phyloP scores from a whole-genome alignment of 306 rosid species.

The Sechiopsis laciniata region DNA sequence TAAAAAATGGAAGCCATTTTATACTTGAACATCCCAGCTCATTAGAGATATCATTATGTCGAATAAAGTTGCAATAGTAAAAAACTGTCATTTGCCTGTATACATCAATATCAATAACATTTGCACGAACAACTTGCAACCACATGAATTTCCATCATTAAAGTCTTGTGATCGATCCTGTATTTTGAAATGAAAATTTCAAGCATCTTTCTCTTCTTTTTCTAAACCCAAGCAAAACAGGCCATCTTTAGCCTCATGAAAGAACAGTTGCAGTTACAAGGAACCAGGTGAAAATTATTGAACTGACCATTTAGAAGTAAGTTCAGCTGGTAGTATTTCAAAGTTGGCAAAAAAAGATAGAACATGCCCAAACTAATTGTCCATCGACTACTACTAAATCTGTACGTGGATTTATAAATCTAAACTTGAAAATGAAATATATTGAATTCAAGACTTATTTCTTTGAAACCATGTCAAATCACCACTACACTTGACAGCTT shows the following conservation, averaged over 20 bases:
- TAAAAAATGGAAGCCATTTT: not conserved
- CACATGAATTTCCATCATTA: conserved; percentile 3
- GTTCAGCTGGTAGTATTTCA: not conserved
- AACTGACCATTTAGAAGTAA: not conserved
- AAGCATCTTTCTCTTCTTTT: not conserved
- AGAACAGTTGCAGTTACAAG: not conserved
- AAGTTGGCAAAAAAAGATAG: conserved; percentile 5
- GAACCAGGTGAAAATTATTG: not conserved
- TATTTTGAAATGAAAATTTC: not conserved
- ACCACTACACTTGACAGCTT: not conserved
- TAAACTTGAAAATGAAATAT: not conserved
- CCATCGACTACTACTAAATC: not conserved
- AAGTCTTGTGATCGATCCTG: not conserved
- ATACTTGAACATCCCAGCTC: conserved; percentile 5
- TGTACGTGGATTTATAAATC: not conserved
- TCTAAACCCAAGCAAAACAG: not conserved
- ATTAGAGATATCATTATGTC: not conserved
- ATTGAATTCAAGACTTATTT: not conserved
- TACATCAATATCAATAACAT: not conserved
- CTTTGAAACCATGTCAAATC: not conserved
- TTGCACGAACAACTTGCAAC: not conserved
- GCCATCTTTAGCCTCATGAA: conserved; percentile 6
- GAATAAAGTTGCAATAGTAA: not conserved
- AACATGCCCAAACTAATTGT: not conserved
- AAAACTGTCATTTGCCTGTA: not conserved